Evolutionary conservation across 2,329 filamentous ascomycete genomes (phyloP), one percentile per base, ranked within the genome.

Genomic region (Fusarium sp.): DNA sequence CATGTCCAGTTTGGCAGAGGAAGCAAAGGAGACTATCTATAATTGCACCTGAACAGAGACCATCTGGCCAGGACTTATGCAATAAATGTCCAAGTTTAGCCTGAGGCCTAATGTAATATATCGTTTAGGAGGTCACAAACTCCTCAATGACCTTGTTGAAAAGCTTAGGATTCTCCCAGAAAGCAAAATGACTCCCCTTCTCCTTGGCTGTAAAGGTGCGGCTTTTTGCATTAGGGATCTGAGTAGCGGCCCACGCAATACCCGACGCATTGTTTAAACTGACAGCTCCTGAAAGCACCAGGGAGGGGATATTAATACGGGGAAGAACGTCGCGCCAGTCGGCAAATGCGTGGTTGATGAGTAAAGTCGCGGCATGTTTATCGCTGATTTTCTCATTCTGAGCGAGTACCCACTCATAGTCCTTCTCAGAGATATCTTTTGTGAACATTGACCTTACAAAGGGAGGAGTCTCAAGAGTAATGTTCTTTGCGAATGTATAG

Each of bases 101-200:
- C 19, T 19, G 19, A 3, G 19, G 19, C 2, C 19, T 19, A 3
- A 19, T 19, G 19, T 3, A 19, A 19, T 19, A 19, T 19, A 19
- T 19, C 19, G 19, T 19, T 39, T n/a, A 49, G 3, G 38, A 41
- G 12, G 24, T 44, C 5, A 59, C 39, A 41, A 75, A 76, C 7
- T 70, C 67, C 36, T 74, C 68, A 8, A 77, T 68, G 3, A 73
- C 48, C 12, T 49, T 45, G 43, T 77, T 76, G 40, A 77, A 76
- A 54, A 65, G 65, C 10, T 67, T 65, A 3, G 73, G 69, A 34
- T 75, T 75, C 61, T 76, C 74, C 66, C 70, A 75, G 54, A 74
- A 75, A 63, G 73, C 63, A 48, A 72, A 75, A 49, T 76, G 75
- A 38, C 70, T 73, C 0, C 74, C 73, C 19, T 70, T 68, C 47